Evolutionary conservation across 1,284 basidiomycete genomes (phyloP), one percentile per base, ranked within the genome.

Genomic region (Leccinum griseonigrum): DNA sequence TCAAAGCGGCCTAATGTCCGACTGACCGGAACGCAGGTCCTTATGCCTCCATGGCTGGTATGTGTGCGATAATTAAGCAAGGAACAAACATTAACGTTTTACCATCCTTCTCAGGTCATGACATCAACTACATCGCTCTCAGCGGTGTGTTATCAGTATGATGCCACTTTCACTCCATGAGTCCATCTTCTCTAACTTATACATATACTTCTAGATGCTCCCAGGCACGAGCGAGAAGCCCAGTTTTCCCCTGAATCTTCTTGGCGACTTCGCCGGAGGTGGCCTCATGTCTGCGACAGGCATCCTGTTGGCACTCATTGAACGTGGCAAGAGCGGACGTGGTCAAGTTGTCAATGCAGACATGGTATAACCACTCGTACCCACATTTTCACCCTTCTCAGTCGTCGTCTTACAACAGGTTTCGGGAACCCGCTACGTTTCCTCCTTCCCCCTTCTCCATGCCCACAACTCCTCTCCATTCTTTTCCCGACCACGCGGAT

Each of bases 41-140:
- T 1, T 79, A 88, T 62, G 86, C 83, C 65, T 77, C 86, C 66
- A 88, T 90, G 86, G 88, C 88, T 32, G 88, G 88, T 87, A 66
- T 29, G 78, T 68, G 14, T 13, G 10, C 48, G 29, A 26, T 53
- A 54, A 1, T 56, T 36, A 43, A 53, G 34, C 16, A n/a, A n/a
- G 5, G 60, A 32, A n/a, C 53, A 54, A 53, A 52, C 56, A 16
- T 52, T 48, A 18, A 55, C n/a, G 22, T 22, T 22, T 22, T 22
- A 22, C 22, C 22, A 36, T 36, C 64, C 60, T 16, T 53, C 32
- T 9, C 60, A 90, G 88, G 88, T 26, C 92, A 94, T 70, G 92
- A 95, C 70, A 84, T 94, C 66, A 94, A 94, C 71, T 95, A 94
- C 71, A 80, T 94, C n/a, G 92, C 92, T 9, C 79, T 92, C 31